Evolutionary conservation across 495 filamentous ascomycete genomes (phyloP).

Genomic region (Penicillium atrosanguineum): DNA sequence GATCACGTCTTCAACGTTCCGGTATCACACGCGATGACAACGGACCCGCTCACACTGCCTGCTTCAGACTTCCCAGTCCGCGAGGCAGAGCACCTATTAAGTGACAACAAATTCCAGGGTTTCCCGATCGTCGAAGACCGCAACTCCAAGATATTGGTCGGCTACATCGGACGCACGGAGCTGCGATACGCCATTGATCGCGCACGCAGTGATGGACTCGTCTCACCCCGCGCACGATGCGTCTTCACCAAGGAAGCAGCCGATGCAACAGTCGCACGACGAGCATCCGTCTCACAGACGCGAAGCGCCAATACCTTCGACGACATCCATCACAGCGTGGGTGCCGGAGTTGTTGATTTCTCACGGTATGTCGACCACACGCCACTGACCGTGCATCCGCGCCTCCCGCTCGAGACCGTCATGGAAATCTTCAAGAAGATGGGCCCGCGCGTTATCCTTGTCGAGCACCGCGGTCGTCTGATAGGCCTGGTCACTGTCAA

Average conservation of each 20-base stretch:
- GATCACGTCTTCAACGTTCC: slow-evolving; percentile 97
- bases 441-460: slow-evolving; percentile 87
- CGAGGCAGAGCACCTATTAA: slow-evolving; percentile 70
- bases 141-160: slow-evolving; percentile 68
- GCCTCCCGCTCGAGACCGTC: slow-evolving; percentile 90
- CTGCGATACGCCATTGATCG: slow-evolving; percentile 90
- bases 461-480: slow-evolving; percentile 83
- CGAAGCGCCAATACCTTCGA: slow-evolving; percentile 62
- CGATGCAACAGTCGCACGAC: slow-evolving; percentile 33
- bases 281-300: slow-evolving; percentile 29
- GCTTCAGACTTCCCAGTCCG: slow-evolving; percentile 70
- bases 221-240: slow-evolving; percentile 68
- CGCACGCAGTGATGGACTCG: slow-evolving; percentile 69
- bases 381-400: slow-evolving; percentile 86
- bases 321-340: slow-evolving; percentile 55
- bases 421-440: slow-evolving; percentile 99
- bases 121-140: slow-evolving; percentile 88
- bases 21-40: slow-evolving; percentile 89
- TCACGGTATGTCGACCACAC: slow-evolving; percentile 86
- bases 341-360: slow-evolving; percentile 70
- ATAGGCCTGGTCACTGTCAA: slow-evolving; percentile 91
- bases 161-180: slow-evolving; percentile 94
- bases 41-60: slow-evolving; percentile 69
- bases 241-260: slow-evolving; percentile 70
- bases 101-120: slow-evolving; percentile 85